Base-by-base conservation (phyloP, 768 basidiomycete species). In the Epithele typhae region DNA sequence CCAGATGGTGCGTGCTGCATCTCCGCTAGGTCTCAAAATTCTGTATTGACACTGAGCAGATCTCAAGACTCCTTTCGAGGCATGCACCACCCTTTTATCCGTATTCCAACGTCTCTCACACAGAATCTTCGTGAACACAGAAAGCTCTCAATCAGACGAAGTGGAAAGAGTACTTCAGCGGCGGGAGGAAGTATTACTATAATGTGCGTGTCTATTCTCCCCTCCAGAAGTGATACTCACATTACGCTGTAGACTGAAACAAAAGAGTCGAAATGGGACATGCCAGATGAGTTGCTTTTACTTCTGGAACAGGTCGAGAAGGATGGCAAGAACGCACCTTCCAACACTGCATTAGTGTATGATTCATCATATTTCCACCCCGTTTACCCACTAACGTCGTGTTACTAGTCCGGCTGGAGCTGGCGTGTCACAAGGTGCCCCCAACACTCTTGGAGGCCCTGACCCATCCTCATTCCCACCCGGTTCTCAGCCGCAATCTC, bases 191-290 rank as follows among this genome's bases (percentile, higher is more conserved):
- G 60, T 93, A 93, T 63, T 93, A 89, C 64, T 91, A 92, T 54
- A 86, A 93, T 63, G 90, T 89, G 48, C 35, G 79, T 62, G 15
- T 12, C 11, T 30, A 14, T 25, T 25, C 22, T 37, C 25, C 23
- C 12, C 14, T 23, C 10, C n/a, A 34, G 25, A 39, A 21, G 3
- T 34, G 25, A 39, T 6, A 6, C 25, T 43, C 4, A 5, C 24
- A 17, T 9, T 35, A 15, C 12, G 17, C 22, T 27, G 18, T 59
- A 96, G 84, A 86, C 82, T 25, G 83, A 87, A 34, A 78, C 83
- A 24, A 95, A 92, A 57, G 90, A 95, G 66, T 95, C 93, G 2
- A 92, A 94, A 71, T 98, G 96, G 96, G 92, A 95, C 49, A 87
- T 95, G 82, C 96, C 96, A 9, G 84, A 92, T 44, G 94, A 98